Evolutionary conservation across 1,139 yeast species (phyloP).

Genomic region (Magnusiomyces sp.): DNA sequence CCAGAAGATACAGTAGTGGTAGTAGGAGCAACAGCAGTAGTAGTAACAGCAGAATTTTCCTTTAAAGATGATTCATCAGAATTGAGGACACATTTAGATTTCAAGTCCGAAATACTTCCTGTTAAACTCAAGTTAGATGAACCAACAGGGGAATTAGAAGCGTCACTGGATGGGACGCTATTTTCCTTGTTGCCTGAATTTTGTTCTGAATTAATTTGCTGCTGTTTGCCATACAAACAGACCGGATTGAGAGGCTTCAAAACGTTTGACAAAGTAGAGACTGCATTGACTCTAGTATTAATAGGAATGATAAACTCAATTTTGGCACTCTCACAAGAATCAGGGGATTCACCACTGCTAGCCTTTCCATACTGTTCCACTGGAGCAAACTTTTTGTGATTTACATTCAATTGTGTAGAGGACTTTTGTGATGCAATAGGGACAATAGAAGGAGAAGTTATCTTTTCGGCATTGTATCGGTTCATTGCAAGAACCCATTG

Average conservation of each 20-base stretch:
- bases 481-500: constrained; percentile 20
- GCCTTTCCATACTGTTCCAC: constrained; percentile 3
- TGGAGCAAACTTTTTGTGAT: not conserved
- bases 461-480: constrained; percentile 7
- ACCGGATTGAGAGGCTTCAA: constrained; percentile 8
- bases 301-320: constrained; percentile 13
- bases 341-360: not conserved
- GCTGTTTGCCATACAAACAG: not conserved
- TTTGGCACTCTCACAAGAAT: constrained; percentile 10
- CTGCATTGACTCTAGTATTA: not conserved
- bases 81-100: not conserved
- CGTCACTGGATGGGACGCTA: not conserved
- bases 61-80: not conserved
- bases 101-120: no score
- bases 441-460: constrained; percentile 3
- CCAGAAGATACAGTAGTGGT: not conserved
- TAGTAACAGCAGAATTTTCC: not conserved
- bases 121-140: no score
- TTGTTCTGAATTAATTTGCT: not conserved
- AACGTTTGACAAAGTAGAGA: constrained; percentile 5
- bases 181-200: not conserved
- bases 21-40: not conserved
- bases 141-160: not conserved
- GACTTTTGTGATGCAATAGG: constrained; percentile 3
- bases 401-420: not conserved